Evolutionary conservation across 176 grass and related monocot species (phyloP).

Genomic region (Melocanna baccifera): DNA sequence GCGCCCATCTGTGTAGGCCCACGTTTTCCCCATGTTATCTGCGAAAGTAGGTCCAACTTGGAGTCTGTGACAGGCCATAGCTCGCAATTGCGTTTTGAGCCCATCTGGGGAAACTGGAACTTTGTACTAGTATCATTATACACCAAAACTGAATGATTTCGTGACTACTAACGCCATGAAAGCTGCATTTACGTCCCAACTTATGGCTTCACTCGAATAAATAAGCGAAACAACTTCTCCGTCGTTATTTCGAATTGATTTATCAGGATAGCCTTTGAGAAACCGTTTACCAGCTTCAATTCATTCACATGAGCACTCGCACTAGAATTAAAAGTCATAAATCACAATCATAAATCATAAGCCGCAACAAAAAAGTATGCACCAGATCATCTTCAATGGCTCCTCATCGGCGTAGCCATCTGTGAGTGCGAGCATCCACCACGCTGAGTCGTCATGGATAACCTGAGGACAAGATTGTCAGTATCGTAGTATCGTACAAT

Average conservation of each 20-base stretch:
- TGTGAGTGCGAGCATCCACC: background rate
- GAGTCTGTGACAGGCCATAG: background rate
- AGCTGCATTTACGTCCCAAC: no score
- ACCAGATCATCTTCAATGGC: background rate
- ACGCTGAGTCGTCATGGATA: background rate
- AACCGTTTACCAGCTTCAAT: accelerated
- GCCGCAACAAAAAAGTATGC: no score
- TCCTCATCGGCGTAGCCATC: background rate
- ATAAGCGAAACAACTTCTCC: accelerated
- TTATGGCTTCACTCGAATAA: no score
- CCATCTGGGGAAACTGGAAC: background rate
- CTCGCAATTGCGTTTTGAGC: background rate
- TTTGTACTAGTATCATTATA: background rate
- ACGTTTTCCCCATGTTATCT: background rate
- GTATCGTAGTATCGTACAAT: no score
- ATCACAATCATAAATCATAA: no score
- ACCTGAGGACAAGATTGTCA: no score
- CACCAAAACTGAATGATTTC: background rate
- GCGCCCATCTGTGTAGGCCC: background rate
- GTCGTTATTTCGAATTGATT: accelerated
- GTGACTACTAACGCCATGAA: background rate
- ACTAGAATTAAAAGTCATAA: no score
- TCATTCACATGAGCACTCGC: no score
- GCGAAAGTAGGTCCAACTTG: background rate
- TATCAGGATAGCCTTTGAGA: no score